Conservation (phyloP, 1,284 basidiomycete species). For the Trichosporon faecale region DNA sequence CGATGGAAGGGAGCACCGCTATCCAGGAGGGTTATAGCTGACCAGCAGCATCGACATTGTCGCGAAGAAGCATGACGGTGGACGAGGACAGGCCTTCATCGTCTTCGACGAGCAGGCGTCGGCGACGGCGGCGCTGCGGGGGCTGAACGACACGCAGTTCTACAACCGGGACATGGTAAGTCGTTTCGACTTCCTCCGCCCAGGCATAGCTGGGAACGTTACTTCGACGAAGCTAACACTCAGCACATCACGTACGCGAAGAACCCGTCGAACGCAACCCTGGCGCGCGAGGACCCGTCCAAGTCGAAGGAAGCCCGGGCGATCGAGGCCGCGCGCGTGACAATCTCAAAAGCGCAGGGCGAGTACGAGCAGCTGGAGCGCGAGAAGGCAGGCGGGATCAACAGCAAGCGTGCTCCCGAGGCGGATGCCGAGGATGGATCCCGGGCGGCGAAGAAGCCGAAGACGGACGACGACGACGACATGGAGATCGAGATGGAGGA, state of each 20-base stretch:
- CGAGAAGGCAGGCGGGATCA: constrained; percentile 63
- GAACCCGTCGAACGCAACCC: constrained; percentile 75
- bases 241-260: constrained; percentile 74
- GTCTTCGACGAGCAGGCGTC: constrained; percentile 85
- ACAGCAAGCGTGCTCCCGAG: constrained; percentile 59
- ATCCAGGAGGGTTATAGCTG: no score
- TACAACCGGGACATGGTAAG: constrained; percentile 56
- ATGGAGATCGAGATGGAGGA: constrained; percentile 40
- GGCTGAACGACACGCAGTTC: constrained; percentile 84
- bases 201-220: no score
- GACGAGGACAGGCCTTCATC: constrained; percentile 94
- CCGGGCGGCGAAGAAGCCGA: constrained; percentile 38
- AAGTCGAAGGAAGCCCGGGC: constrained; percentile 60
- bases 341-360: constrained; percentile 52
- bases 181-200: neutral
- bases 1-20: no score
- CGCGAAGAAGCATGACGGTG: constrained; percentile 76
- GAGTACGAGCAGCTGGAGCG: constrained; percentile 58
- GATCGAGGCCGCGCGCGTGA: constrained; percentile 48
- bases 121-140: constrained; percentile 85
- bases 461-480: constrained; percentile 19
- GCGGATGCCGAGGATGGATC: constrained; percentile 57
- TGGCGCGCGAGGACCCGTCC: constrained; percentile 57
- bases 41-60: constrained; percentile 71
- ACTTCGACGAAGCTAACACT: constrained; percentile 1